Conservation (phyloP, 495 filamentous ascomycete species). For the Aspergillus mulundensis region DNA sequence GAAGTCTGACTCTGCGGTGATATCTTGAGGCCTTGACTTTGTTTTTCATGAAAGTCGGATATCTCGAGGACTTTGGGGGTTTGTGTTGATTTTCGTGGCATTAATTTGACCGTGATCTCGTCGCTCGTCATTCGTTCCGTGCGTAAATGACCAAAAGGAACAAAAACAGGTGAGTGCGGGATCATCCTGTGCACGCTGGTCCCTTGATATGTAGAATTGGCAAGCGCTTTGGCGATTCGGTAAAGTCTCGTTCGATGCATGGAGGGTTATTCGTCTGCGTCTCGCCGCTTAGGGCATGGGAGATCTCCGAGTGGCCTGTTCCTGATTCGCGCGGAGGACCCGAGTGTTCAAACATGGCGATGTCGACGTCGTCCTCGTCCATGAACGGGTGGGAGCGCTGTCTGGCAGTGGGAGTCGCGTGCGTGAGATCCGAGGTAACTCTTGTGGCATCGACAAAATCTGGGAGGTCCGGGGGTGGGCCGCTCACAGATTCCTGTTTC, state of each 20-base stretch:
- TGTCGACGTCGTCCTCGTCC: slow-evolving; percentile 39
- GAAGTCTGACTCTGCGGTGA: not conserved
- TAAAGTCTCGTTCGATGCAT: slow-evolving; percentile 8
- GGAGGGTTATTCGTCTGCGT: slow-evolving; percentile 24
- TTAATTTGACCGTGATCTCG: not conserved
- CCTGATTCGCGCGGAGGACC: slow-evolving; percentile 12
- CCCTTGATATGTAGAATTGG: not conserved
- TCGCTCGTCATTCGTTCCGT: slow-evolving; percentile 4
- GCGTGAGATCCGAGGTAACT: slow-evolving; percentile 42
- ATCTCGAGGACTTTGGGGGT: not conserved
- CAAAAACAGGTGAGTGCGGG: too few species aligned
- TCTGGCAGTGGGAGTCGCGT: slow-evolving; percentile 25
- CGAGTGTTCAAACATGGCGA: slow-evolving; percentile 44
- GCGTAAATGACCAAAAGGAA: not conserved
- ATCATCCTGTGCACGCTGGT: not conserved
- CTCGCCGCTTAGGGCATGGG: slow-evolving; percentile 33
- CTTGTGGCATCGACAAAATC: slow-evolving; percentile 46
- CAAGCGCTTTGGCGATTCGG: not conserved
- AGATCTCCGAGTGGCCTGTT: slow-evolving; percentile 25
- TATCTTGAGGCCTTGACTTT: not conserved
- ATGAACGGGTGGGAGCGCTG: slow-evolving; percentile 29
- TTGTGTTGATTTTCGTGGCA: not conserved
- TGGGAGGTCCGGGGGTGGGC: slow-evolving; percentile 24
- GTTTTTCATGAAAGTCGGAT: not conserved
- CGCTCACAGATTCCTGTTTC: slow-evolving; percentile 36